phyloP scores from a whole-genome alignment of 352 stramenopile species.

The Phytophthora uliginosa region DNA sequence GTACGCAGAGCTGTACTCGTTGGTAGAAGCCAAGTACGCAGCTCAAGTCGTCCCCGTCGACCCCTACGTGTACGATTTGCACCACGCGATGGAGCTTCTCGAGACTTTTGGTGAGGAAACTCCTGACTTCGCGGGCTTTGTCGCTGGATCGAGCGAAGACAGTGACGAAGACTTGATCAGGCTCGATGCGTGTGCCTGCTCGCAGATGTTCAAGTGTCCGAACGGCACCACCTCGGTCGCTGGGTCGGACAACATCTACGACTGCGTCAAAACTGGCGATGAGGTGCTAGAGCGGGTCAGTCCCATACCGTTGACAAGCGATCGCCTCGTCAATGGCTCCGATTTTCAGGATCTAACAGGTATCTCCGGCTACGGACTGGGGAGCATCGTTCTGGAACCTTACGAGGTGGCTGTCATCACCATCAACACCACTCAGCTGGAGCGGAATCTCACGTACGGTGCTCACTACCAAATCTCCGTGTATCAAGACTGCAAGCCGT shows the following conservation, averaged over 20 bases:
- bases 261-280: conserved; percentile 92
- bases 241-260: conserved; percentile 80
- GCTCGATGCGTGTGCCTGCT: conserved; percentile 95
- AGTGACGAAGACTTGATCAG: conserved; percentile 58
- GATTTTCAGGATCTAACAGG: conserved; percentile 87
- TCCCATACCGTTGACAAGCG: conserved; percentile 72
- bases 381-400: conserved; percentile 82
- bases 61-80: conserved; percentile 94
- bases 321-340: conserved; percentile 62
- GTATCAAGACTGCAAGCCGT: conserved; percentile 97
- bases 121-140: conserved; percentile 79
- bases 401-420: conserved; percentile 95
- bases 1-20: conserved; percentile 82
- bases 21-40: conserved; percentile 57
- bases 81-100: conserved; percentile 88
- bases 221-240: conserved; percentile 91
- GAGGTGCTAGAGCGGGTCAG: conserved; percentile 92
- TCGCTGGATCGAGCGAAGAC: conserved; percentile 32
- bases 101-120: conserved; percentile 90
- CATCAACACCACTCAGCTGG: conserved; percentile 92
- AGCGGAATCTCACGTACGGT: conserved; percentile 96
- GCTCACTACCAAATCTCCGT: conserved; percentile 96
- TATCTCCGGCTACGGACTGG: conserved; percentile 54
- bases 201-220: conserved; percentile 94
- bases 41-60: conserved; percentile 81